Percentiles rank a stretch among this genome's conserved stretches.
Conservation (phyloP, 345 rosid genomes). For the Boechera divaricarpa region DNA sequence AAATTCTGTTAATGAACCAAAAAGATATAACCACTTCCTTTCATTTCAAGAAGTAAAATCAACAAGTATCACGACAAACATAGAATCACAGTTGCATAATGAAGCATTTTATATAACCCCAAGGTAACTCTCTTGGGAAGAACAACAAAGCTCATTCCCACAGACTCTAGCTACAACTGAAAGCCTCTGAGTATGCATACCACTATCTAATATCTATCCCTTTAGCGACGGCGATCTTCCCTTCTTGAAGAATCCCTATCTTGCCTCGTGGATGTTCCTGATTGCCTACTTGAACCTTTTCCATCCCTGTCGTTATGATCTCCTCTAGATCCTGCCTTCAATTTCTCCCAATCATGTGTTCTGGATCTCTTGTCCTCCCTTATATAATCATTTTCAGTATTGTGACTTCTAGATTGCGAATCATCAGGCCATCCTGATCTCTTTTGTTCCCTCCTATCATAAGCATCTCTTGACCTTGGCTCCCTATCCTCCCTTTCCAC, state of each 20-base stretch:
- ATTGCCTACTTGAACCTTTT: slow-evolving; percentile 48
- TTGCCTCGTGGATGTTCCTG: slow-evolving; percentile 43
- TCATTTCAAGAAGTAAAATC: slow-evolving; percentile 16
- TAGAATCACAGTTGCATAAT: neutral
- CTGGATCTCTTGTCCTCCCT: slow-evolving; percentile 55
- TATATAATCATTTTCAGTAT: slow-evolving; percentile 42
- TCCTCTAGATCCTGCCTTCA: slow-evolving; percentile 31
- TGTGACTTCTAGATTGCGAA: slow-evolving; percentile 50
- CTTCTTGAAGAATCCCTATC: slow-evolving; percentile 50
- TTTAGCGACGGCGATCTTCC: slow-evolving; percentile 38
- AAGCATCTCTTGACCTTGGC: slow-evolving; percentile 43
- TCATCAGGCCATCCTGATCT: slow-evolving; percentile 45
- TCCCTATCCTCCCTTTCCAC: slow-evolving; percentile 42
- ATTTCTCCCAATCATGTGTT: slow-evolving; percentile 43
- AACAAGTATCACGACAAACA: slow-evolving; percentile 13
- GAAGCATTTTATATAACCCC: slow-evolving; percentile 10
- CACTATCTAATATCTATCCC: slow-evolving; percentile 32
- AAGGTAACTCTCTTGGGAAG: slow-evolving; percentile 23
- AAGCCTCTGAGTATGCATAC: slow-evolving; percentile 1
- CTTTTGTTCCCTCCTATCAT: slow-evolving; percentile 46
- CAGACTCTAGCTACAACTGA: neutral
- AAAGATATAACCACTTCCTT: neutral
- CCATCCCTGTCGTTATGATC: slow-evolving; percentile 46
- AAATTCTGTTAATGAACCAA: neutral
- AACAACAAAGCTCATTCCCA: slow-evolving; percentile 40